Base-by-base conservation (phyloP, 495 filamentous ascomycete genomes). In the Terfezia boudieri region DNA sequence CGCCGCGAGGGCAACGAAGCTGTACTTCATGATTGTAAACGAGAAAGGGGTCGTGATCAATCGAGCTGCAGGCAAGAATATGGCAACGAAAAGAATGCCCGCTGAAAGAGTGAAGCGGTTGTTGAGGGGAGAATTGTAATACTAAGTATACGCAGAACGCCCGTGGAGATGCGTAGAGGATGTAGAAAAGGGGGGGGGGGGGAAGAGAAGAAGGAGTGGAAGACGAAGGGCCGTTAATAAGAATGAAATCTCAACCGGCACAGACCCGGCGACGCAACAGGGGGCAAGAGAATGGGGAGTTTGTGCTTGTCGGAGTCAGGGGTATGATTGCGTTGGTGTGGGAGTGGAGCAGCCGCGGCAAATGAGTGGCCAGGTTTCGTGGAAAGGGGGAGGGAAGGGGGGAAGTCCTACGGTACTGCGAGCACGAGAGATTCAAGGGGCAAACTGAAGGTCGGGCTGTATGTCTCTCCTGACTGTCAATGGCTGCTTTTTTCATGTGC, bases 81-180 rank as follows among this genome's bases (percentile, higher is more conserved):
- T 57, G 56, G 52, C 60, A 68, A 66, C 58, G 63, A 71, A 87
- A 86, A 70, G 84, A 89, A 72, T 81, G 83, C 82, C 85, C 84
- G 85, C 85, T 89, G 73, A 92, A 92, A 64, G 85, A 92, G 82
- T 89, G 85, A 88, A 89, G 85, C 85, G 83, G 85, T 87, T 32
- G 26, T 32, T 67, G 75, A 80, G 70, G 63, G 70, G 70, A 71
- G 69, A 32, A 32, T 32, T 32, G 26, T 2, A 32, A 32, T 32
- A 32, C 2, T 32, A 67, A 64, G 64, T 60, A 51, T 49, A 58
- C 62, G 60, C 59, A 55, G 52, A 58, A 60, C 46, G 59, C 64
- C 63, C 69, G 70, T 58, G 65, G 65, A 64, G 74, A 66, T 74
- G 74, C 70, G 68, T 65, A 63, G 68, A 64, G 58, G 69, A 72